phyloP scores from a whole-genome alignment of 2,329 filamentous ascomycete species.

The Fusarium nisikadoi region DNA sequence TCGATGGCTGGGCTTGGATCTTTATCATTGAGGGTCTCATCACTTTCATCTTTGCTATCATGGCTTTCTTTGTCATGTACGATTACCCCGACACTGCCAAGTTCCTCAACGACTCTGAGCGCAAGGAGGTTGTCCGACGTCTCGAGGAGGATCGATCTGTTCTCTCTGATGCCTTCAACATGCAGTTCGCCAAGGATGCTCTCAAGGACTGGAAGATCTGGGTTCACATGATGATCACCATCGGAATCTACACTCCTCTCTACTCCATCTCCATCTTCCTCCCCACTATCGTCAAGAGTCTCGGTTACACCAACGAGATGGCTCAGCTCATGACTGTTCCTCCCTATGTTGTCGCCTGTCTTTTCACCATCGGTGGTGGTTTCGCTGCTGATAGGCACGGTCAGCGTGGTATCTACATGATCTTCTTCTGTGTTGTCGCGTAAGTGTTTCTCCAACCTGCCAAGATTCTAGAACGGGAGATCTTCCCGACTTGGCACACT shows the following conservation, averaged over 20 bases:
- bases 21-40: conserved; percentile 75
- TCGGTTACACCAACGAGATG: conserved; percentile 51
- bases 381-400: conserved; percentile 55
- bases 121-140: conserved; percentile 55
- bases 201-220: conserved; percentile 68
- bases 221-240: conserved; percentile 70
- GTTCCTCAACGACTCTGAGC: conserved; percentile 60
- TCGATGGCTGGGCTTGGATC: conserved; percentile 80
- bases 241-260: conserved; percentile 60
- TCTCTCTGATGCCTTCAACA: conserved; percentile 66
- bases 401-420: conserved; percentile 53
- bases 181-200: conserved; percentile 65
- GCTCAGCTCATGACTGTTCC: conserved; percentile 54
- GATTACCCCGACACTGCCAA: conserved; percentile 67
- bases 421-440: conserved; percentile 50
- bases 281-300: conserved; percentile 50
- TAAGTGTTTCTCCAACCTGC: conserved; percentile 35
- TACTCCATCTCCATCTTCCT: conserved; percentile 54
- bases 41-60: conserved; percentile 57
- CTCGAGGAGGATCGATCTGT: conserved; percentile 56
- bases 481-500: conserved; percentile 15
- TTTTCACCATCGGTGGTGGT: conserved; percentile 53
- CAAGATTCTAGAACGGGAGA: conserved; percentile 14
- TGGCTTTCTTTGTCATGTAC: conserved; percentile 63
- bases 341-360: conserved; percentile 51